Evolutionary conservation across 768 basidiomycete species (phyloP).

Genomic region (Strobilomyces confusus): DNA sequence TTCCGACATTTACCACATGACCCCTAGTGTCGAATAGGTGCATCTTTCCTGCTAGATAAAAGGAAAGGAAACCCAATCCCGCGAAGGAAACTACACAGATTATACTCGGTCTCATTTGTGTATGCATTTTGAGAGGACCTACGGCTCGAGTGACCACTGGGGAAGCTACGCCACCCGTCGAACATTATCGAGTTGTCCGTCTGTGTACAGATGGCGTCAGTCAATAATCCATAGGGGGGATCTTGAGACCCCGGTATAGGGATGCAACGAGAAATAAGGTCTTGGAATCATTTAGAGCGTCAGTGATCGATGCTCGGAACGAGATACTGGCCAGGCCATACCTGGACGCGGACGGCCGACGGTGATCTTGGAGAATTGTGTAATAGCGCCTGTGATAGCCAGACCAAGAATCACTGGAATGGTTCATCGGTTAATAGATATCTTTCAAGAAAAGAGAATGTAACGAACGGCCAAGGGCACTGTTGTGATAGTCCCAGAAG

Average conservation of each 20-base stretch:
- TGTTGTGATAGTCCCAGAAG: slow-evolving; percentile 86
- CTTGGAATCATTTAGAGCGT: slow-evolving; percentile 8
- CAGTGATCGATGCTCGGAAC: not conserved
- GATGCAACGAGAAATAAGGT: slow-evolving; percentile 48
- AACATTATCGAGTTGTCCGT: slow-evolving; percentile 50
- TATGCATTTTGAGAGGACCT: slow-evolving; percentile 24
- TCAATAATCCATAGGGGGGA: slow-evolving; percentile 67
- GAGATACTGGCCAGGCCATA: slow-evolving; percentile 19
- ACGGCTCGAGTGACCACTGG: slow-evolving; percentile 89
- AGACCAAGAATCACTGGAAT: slow-evolving; percentile 65
- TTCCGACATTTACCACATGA: slow-evolving; percentile 47
- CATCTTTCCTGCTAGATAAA: slow-evolving; percentile 89
- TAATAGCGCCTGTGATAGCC: slow-evolving; percentile 72
- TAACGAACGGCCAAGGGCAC: slow-evolving; percentile 43
- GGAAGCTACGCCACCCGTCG: slow-evolving; percentile 92
- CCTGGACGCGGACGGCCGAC: slow-evolving; percentile 91
- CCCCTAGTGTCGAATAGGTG: slow-evolving; percentile 85
- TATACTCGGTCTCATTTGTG: not conserved
- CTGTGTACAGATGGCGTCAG: slow-evolving; percentile 77
- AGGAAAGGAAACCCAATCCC: slow-evolving; percentile 83
- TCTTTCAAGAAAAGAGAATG: slow-evolving; percentile 24
- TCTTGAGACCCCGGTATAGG: slow-evolving; percentile 63
- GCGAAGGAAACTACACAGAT: slow-evolving; percentile 75
- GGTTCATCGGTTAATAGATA: not conserved
- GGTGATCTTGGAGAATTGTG: slow-evolving; percentile 80